Percentiles rank a stretch among this genome's conserved stretches.
Evolutionary conservation across 208 protist genomes (phyloP).

Genomic region (Wallacemonas sp.): DNA sequence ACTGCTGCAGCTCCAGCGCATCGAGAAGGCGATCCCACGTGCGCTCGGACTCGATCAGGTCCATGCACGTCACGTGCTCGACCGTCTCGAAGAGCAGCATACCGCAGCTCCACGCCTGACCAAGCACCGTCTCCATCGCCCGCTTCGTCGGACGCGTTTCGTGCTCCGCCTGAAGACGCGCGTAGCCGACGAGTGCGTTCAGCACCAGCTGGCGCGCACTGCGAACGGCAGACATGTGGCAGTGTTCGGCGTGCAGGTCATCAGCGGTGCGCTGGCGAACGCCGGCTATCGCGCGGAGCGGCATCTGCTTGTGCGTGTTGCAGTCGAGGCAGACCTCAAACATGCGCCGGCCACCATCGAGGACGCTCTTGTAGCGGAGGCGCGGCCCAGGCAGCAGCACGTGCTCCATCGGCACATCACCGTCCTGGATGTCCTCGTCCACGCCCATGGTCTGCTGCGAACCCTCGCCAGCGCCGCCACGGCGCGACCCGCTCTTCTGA

Average conservation of each 20-base stretch:
- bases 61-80: conserved; percentile 76
- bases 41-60: conserved; percentile 60
- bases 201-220: conserved; percentile 82
- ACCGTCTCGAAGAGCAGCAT: conserved; percentile 90
- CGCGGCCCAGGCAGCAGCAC: conserved; percentile 72
- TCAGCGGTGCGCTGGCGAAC: conserved; percentile 72
- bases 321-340: conserved; percentile 87
- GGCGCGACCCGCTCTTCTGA: conserved; percentile 4
- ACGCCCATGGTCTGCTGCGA: not conserved
- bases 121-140: conserved; percentile 81
- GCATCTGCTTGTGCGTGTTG: conserved; percentile 86
- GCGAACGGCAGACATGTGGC: conserved; percentile 84
- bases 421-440: conserved; percentile 12
- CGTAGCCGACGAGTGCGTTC: conserved; percentile 78
- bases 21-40: conserved; percentile 76
- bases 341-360: conserved; percentile 55
- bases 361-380: conserved; percentile 67
- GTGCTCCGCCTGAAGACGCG: conserved; percentile 70
- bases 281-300: conserved; percentile 62
- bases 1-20: conserved; percentile 84
- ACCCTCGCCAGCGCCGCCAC: not conserved
- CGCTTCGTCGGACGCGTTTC: conserved; percentile 58
- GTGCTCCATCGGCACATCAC: conserved; percentile 57
- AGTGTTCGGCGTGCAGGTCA: conserved; percentile 87
- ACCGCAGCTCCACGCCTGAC: conserved; percentile 88